A percentile compares a stretch with the other conserved stretches of the same genome.
Evolutionary conservation across 1,284 basidiomycete species (phyloP).

Genomic region (Porogramme epimiltina): DNA sequence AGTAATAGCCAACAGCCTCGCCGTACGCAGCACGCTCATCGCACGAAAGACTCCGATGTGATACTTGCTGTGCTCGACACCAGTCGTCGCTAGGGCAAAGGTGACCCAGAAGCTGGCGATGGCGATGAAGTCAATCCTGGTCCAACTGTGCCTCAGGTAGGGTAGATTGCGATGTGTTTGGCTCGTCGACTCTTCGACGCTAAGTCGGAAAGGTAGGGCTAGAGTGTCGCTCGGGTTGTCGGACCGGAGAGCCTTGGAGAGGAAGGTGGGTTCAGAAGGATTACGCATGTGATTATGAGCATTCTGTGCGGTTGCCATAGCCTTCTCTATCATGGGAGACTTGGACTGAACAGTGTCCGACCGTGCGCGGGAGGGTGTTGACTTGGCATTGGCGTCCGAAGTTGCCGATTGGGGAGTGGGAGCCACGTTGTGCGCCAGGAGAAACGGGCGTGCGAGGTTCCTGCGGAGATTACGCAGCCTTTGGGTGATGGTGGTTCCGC

Average conservation of each 20-base stretch:
- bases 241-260: constrained; percentile 50
- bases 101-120: constrained; percentile 83
- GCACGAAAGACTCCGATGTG: constrained; percentile 92
- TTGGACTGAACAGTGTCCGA: constrained; percentile 35
- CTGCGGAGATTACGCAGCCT: constrained; percentile 38
- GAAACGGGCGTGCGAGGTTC: constrained; percentile 47
- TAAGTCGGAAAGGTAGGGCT: constrained; percentile 69
- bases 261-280: constrained; percentile 44
- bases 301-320: constrained; percentile 19
- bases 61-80: constrained; percentile 62
- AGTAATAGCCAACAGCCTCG: constrained; percentile 86
- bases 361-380: constrained; percentile 23
- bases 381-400: constrained; percentile 4
- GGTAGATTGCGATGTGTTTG: constrained; percentile 70
- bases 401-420: constrained; percentile 15
- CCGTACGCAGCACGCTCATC: constrained; percentile 84
- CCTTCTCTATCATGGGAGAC: constrained; percentile 36
- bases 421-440: constrained; percentile 33
- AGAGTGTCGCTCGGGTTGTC: constrained; percentile 47
- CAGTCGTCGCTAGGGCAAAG: constrained; percentile 69
- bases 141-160: constrained; percentile 94
- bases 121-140: constrained; percentile 87
- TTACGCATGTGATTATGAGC: constrained; percentile 32
- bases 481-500: constrained; percentile 28
- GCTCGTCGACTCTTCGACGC: constrained; percentile 52